Base-by-base conservation (phyloP, 169 alveolate genomes). In the Cryptosporidium bovis region DNA sequence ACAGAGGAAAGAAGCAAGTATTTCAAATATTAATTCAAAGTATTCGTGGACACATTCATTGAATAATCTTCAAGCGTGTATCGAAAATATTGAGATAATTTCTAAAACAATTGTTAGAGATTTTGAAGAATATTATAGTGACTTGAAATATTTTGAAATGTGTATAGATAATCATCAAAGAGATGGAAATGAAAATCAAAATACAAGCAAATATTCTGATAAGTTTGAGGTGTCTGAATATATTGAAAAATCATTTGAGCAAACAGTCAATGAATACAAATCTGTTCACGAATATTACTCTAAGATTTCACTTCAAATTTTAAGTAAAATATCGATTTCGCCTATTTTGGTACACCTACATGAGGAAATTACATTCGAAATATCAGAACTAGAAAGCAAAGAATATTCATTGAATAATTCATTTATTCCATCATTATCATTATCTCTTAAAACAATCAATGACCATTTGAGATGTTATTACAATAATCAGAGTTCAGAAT, bases 31-130 rank as follows among this genome's bases (percentile, higher is more conserved):
- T 5, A 33, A 33, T 62, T 56, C 87, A 24, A 77, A 24, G 64
- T 36, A 77, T 20, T 77, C 87, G n/a, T 77, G 87, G 87, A 56
- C 87, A 13, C 87, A 77, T 29, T 77, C 87, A 5, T 3, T 77
- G 13, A 77, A 77, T 60, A 77, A 77, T 62, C 48, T 77, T 31
- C 87, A 77, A 44, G 87, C 64, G 18, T 77, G 87, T 33, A 77
- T 77, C 31, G 87, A 77, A 31, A 77, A 77, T 60, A 12, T 77
- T n/a, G 87, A 77, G 27, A 77, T 77, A 60, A 51, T 77, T 24
- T 40, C 60, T 4, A 64, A 60, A 62, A 48, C 87, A 15, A 77
- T 77, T 20, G 16, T 60, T 33, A 18, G 71, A 16, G 87, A 77
- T 27, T 77, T 77, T 60, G 87, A 60, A 50, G 51, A 34, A 2